Conservation (phyloP, 75 land plant genomes). For the Cupressus sempervirens region DNA sequence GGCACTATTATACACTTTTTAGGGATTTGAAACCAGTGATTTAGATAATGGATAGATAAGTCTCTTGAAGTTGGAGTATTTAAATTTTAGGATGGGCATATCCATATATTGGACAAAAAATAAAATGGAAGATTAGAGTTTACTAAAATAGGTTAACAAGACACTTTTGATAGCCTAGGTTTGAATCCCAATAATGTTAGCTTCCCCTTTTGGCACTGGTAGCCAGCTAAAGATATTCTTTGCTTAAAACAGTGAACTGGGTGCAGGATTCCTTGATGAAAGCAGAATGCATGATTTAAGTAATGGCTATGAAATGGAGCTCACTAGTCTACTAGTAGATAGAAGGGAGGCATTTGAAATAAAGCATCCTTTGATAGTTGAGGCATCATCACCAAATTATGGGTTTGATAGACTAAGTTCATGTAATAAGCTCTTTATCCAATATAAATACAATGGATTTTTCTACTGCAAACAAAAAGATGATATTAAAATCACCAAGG, state of each 20-base stretch:
- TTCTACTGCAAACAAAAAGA: not conserved
- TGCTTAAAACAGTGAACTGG: not conserved
- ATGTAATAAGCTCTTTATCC: not conserved
- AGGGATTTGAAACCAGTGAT: not conserved
- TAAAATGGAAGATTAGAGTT: no score
- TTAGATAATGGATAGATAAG: not conserved
- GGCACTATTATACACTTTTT: not conserved
- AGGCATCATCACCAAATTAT: not conserved
- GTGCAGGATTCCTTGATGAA: not conserved
- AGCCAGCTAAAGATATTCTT: not conserved
- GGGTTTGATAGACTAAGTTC: not conserved
- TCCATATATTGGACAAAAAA: no score
- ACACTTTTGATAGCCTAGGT: not conserved
- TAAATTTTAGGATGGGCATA: no score
- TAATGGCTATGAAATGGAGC: not conserved
- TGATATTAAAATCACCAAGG: not conserved
- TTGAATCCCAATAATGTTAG: not conserved
- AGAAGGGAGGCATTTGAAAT: not conserved
- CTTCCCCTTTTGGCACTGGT: not conserved
- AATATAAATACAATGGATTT: not conserved
- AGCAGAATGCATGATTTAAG: not conserved
- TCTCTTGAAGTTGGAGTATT: not conserved
- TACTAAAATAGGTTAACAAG: no score
- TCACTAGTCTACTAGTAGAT: not conserved
- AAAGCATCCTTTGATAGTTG: conserved; percentile 1